Evolutionary conservation across 2,329 filamentous ascomycete species (phyloP).

Genomic region (Apiospora marii): DNA sequence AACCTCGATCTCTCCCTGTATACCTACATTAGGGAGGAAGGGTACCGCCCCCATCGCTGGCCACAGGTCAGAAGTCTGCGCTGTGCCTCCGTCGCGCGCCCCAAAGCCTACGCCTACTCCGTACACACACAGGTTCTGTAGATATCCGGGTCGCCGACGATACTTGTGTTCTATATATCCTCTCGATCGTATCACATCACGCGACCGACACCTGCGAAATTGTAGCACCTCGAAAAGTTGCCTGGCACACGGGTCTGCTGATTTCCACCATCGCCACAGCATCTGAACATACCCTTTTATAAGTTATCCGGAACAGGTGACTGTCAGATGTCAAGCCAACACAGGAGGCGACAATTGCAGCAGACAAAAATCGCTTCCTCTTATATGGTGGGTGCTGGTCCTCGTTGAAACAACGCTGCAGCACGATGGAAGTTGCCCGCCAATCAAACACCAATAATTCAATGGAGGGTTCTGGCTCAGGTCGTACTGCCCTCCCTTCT

Average conservation of each 20-base stretch:
- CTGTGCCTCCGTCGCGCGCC: background rate
- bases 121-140: slow-evolving; percentile 18
- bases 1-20: slow-evolving; percentile 1
- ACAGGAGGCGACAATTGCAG: slow-evolving; percentile 4
- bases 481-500: slow-evolving; percentile 28
- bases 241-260: slow-evolving; percentile 2
- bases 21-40: background rate
- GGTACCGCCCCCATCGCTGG: background rate
- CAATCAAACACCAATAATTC: slow-evolving; percentile 20
- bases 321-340: slow-evolving; percentile 12
- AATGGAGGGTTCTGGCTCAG: slow-evolving; percentile 21
- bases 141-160: slow-evolving; percentile 9
- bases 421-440: slow-evolving; percentile 24
- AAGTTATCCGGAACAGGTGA: slow-evolving; percentile 2
- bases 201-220: slow-evolving; percentile 13
- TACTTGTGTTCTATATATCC: slow-evolving; percentile 10
- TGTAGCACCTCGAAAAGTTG: slow-evolving; percentile 16
- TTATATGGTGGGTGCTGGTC: slow-evolving; percentile 17
- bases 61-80: slow-evolving; percentile 2
- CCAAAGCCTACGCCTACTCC: background rate
- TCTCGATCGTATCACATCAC: slow-evolving; percentile 20
- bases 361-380: background rate
- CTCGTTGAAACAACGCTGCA: slow-evolving; percentile 8
- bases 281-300: background rate
- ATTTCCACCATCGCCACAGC: slow-evolving; percentile 16